phyloP scores from a whole-genome alignment of 345 rosid genomes.

The Camelina laxa region DNA sequence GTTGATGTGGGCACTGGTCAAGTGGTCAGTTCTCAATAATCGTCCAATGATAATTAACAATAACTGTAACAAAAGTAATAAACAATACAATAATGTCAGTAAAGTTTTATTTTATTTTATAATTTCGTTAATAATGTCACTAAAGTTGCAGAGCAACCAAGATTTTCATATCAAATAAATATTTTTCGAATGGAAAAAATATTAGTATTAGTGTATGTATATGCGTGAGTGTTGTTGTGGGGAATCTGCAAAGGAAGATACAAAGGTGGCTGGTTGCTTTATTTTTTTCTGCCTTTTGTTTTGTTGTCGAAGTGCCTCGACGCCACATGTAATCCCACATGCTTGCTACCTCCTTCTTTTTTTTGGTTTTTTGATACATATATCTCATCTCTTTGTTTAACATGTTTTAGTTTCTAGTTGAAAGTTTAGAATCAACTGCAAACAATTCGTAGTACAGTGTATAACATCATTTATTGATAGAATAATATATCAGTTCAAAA shows the following conservation, averaged over 20 bases:
- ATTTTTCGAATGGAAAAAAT: conserved; percentile 1
- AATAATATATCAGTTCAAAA: neutral
- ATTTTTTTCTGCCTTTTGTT: conserved; percentile 31
- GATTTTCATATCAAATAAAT: conserved; percentile 3
- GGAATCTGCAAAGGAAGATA: conserved; percentile 41
- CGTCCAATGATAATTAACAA: conserved; percentile 18
- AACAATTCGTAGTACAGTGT: neutral
- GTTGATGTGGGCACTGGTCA: conserved; percentile 12
- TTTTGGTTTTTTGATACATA: neutral
- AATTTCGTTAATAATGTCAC: neutral
- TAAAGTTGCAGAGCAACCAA: conserved; percentile 3
- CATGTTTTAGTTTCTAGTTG: neutral
- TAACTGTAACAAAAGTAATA: neutral
- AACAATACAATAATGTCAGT: conserved; percentile 1
- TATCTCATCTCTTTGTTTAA: neutral
- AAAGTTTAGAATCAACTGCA: neutral
- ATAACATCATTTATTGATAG: neutral
- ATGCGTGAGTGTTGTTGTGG: conserved; percentile 41
- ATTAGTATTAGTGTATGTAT: neutral
- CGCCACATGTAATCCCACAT: conserved; percentile 42
- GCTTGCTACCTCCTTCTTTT: neutral
- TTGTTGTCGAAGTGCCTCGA: conserved; percentile 34
- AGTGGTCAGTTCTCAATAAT: conserved; percentile 30
- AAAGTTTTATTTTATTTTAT: neutral
- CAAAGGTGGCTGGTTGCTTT: conserved; percentile 39